These are phyloP conservation scores for Xylariaceae sp. DNA, from an alignment of 2,329 filamentous ascomycete genomes.

Conservation along the genomic window DNA sequence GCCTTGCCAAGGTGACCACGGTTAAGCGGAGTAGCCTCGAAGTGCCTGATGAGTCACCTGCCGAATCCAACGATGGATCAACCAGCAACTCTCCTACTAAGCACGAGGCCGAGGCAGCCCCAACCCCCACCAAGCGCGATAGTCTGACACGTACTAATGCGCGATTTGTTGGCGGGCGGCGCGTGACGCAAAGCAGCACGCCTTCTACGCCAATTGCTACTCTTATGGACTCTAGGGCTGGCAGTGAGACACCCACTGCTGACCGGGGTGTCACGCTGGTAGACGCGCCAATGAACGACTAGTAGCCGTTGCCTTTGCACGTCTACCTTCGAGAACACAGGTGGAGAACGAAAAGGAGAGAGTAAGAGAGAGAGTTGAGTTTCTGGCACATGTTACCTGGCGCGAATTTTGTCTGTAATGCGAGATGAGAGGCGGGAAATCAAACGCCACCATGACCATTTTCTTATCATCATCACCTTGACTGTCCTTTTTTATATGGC, in stretches of 20 bases:
- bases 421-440: neutral
- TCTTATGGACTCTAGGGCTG: conserved; percentile 20
- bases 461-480: neutral
- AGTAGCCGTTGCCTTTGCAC: conserved; percentile 23
- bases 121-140: conserved; percentile 54
- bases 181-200: conserved; percentile 36
- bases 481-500: conserved; percentile 7
- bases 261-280: conserved; percentile 47
- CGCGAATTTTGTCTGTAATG: conserved; percentile 11
- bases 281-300: conserved; percentile 50
- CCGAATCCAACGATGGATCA: conserved; percentile 33
- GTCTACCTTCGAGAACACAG: neutral
- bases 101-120: conserved; percentile 54
- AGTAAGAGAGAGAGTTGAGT: neutral
- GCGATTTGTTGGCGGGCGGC: conserved; percentile 49
- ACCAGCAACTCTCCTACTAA: conserved; percentile 39
- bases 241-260: conserved; percentile 24
- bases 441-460: conserved; percentile 1
- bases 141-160: conserved; percentile 53
- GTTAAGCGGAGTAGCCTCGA: conserved; percentile 68
- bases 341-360: neutral
- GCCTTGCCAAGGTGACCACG: conserved; percentile 38
- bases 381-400: neutral
- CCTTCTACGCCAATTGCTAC: conserved; percentile 28
- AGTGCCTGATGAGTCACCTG: conserved; percentile 61